A percentile compares a stretch with the other conserved stretches of the same genome.
These are phyloP conservation scores for Cordyceps militaris DNA, from an alignment of 2,329 filamentous ascomycete species.

Conservation along the genomic window DNA sequence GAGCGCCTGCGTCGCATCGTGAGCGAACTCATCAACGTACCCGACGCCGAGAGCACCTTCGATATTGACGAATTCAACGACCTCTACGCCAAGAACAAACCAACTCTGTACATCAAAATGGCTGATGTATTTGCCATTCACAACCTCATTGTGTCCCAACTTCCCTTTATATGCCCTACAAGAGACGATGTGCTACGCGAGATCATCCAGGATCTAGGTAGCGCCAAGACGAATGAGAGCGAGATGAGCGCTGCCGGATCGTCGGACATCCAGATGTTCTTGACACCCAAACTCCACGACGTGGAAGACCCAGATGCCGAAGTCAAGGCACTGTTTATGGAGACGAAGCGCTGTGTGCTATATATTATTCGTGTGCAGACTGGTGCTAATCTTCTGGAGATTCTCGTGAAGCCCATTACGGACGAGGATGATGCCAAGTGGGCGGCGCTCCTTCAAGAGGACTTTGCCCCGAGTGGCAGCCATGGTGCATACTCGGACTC, in stretches of 20 bases:
- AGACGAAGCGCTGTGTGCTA: constrained; percentile 92
- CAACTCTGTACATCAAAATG: constrained; percentile 99
- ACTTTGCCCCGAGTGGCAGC: constrained; percentile 61
- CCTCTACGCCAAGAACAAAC: constrained; percentile 90
- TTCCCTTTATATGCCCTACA: constrained; percentile 67
- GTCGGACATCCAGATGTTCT: constrained; percentile 82
- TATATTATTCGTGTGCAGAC: constrained; percentile 98
- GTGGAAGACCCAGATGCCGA: constrained; percentile 89
- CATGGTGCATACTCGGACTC: constrained; percentile 84
- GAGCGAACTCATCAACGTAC: constrained; percentile 70
- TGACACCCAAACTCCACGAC: constrained; percentile 84
- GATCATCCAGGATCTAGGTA: constrained; percentile 87
- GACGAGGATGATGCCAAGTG: constrained; percentile 86
- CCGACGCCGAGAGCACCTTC: constrained; percentile 83
- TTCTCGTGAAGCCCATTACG: constrained; percentile 82
- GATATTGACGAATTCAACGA: constrained; percentile 99
- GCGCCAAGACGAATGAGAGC: constrained; percentile 91
- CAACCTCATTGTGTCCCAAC: constrained; percentile 73
- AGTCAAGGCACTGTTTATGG: constrained; percentile 90
- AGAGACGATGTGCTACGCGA: constrained; percentile 86
- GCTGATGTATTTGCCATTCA: constrained; percentile 95
- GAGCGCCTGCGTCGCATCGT: constrained; percentile 71
- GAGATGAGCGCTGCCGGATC: constrained; percentile 84
- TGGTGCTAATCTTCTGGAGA: constrained; percentile 86
- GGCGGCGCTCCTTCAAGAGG: constrained; percentile 72